Base-by-base conservation (phyloP, 2,329 filamentous ascomycete genomes). In the Fusarium nygamai region DNA sequence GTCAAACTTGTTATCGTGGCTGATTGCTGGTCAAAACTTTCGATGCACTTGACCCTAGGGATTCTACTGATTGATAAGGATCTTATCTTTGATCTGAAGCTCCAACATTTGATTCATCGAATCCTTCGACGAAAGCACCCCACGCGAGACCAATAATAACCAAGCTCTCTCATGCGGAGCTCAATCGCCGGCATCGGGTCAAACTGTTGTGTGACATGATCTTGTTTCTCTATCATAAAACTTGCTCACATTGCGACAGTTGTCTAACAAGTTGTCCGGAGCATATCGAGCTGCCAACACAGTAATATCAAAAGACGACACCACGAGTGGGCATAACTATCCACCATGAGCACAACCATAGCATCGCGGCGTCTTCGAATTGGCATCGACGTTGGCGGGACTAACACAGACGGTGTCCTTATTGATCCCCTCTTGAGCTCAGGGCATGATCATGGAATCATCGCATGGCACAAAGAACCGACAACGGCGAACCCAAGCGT, bases 381-480 rank as follows among this genome's bases (percentile, higher is more conserved):
- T 39, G 85, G 85, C 53, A 83, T 86, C 47, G 85, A 86, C 61
- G 85, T 86, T 10, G 85, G 85, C 53, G 86, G 86, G 33, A 89
- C 87, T 53, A 89, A 88, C 72, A 89, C 87, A 12, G 87, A 89
- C 64, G 86, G 86, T 19, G 86, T 88, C 31, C 80, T 88, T 24
- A 80, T 89, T 22, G 85, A 89, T 67, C 85, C 83, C 6, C 70
- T 80, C 16, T 77, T 80, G 34, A 77, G 80, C 1, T 79, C 80
- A 9, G 80, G 81, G 11, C 72, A 80, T 4, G 78, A 80, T 62
- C 84, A 82, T 69, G 86, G 85, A 36, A 86, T 88, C 57, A 60
- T 88, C 3, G 85, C 86, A 14, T 87, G 84, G 82, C 78, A 88
- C 77, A 88, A 89, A 75, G 80, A 85, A 3, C 81, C 83, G 9